Evolutionary conservation across 2,329 filamentous ascomycete genomes (phyloP).

Genomic region (Neopestalotiopsis sp.): DNA sequence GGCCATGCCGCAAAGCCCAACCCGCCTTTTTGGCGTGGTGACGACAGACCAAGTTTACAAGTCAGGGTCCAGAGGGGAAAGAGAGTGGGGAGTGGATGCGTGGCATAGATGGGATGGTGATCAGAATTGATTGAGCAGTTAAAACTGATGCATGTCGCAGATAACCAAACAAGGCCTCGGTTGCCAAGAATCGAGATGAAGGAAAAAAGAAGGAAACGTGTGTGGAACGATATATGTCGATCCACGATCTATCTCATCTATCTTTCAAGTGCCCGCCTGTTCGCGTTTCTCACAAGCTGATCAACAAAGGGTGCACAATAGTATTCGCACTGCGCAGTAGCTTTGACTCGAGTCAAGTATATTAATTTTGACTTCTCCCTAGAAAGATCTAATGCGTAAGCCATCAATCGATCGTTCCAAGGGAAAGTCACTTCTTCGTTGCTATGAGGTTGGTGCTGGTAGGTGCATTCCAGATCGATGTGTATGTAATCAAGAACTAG

Average conservation of each 20-base stretch:
- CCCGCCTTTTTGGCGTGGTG: background rate
- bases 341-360: no score
- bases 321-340: no score
- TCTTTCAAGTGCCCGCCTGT: background rate
- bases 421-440: background rate
- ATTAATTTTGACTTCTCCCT: no score
- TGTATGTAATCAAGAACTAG: background rate
- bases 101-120: background rate
- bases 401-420: no score
- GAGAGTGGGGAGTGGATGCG: background rate
- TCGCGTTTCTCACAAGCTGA: background rate
- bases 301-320: no score
- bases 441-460: background rate
- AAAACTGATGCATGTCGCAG: background rate
- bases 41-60: background rate
- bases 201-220: background rate
- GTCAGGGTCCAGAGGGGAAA: background rate
- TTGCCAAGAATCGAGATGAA: background rate
- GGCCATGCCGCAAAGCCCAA: slow-evolving; percentile 4
- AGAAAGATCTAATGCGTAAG: no score
- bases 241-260: background rate
- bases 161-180: background rate
- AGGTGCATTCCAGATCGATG: background rate
- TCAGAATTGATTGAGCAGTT: background rate
- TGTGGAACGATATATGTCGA: background rate